phyloP scores from a whole-genome alignment of 2,329 filamentous ascomycete genomes.

The Ramularia collo-cygni region DNA sequence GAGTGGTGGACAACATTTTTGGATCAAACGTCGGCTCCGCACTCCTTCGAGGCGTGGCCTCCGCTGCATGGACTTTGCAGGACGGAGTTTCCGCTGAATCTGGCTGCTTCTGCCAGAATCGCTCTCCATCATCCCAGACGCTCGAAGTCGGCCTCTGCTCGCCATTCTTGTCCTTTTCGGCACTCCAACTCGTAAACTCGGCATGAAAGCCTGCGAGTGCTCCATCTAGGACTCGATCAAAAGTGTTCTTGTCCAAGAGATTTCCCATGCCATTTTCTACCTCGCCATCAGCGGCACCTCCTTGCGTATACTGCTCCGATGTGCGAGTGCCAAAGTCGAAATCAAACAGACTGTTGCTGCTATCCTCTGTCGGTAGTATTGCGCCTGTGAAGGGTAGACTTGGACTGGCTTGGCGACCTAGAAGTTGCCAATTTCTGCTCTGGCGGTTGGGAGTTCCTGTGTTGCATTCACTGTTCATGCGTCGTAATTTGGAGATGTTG shows the following conservation, averaged over 20 bases:
- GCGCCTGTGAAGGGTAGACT: constrained; percentile 25
- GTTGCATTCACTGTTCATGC: constrained; percentile 38
- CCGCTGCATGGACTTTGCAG: not conserved
- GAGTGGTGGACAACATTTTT: constrained; percentile 15
- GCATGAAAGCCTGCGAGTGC: constrained; percentile 22
- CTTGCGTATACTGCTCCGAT: not conserved
- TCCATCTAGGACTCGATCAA: constrained; percentile 21
- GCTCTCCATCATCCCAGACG: constrained; percentile 32
- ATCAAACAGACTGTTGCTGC: constrained; percentile 18
- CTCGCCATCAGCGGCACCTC: constrained; percentile 2
- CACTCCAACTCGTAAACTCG: constrained; percentile 5
- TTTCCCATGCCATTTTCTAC: constrained; percentile 17
- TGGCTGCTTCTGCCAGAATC: constrained; percentile 20
- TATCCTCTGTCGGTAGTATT: not conserved
- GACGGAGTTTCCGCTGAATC: constrained; percentile 1
- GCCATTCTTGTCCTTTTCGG: constrained; percentile 4
- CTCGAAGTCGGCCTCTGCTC: constrained; percentile 38
- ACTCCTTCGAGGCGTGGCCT: constrained; percentile 2
- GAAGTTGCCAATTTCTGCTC: constrained; percentile 33
- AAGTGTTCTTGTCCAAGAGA: constrained; percentile 18
- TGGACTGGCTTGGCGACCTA: constrained; percentile 35
- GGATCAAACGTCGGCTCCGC: constrained; percentile 8
- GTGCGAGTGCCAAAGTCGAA: constrained; percentile 18
- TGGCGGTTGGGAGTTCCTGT: constrained; percentile 18
- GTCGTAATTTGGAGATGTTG: constrained; percentile 34